Evolutionary conservation across 106 monocot species (phyloP), one percentile per base, ranked within the genome.

Genomic region (Phalaenopsis equestris): DNA sequence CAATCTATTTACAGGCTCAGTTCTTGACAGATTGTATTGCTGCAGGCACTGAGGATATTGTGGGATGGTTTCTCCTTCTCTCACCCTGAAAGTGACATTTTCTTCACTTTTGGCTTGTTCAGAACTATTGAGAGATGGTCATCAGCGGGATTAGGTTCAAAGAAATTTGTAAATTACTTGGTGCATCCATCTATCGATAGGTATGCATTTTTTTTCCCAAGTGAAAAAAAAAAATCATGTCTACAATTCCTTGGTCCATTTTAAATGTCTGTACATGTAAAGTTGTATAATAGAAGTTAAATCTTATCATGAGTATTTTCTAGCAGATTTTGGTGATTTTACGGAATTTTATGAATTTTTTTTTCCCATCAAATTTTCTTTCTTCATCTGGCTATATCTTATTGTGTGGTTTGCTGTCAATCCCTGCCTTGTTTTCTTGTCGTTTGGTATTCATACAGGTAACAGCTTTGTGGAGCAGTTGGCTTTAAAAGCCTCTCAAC

Each of bases 111-210:
- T 61, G 61, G 61, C 61, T 61, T 21, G 7, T 18, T 61, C 61
- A 21, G 61, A 18, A 23, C 61, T 21, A 21, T 61, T 61, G 61
- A 61, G 61, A 61, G 61, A 61, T 61, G 18, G 57, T 61, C 61
- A 61, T 61, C 61, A 21, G n/a, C 61, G 61, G 61, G n/a, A 61
- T 61, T 61, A 61, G 61, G 21, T 61, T 61, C 21, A 61, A 61
- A 61, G n/a, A 61, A n/a, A 61, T 61, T 61, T 61, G 61, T 61
- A 61, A n/a, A 61, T 61, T 61, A 61, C 61, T 61, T 61, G 61
- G n/a, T 5, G 61, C 61, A 61, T 61, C 61, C 57, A 58, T 58
- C 57, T n/a, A 61, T 61, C 61, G 3, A 61, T 61, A 21, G 61
- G 61, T 61, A 61, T 21, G 61, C 61, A 61, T n/a, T 14, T 52